Base-by-base conservation (phyloP, 2,329 filamentous ascomycete species). In the Malbranchea zuffiana region DNA sequence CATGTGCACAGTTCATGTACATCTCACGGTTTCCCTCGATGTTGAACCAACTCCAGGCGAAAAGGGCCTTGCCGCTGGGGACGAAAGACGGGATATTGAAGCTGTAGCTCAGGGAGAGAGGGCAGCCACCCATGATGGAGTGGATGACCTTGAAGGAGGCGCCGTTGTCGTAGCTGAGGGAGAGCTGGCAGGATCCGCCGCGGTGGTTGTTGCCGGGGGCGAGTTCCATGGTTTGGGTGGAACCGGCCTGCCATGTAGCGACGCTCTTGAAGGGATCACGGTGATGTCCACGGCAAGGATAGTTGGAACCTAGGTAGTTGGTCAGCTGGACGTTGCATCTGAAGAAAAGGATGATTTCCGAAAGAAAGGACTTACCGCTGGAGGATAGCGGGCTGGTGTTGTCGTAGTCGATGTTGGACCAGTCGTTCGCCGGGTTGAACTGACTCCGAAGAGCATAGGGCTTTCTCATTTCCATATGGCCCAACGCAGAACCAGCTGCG, bases 1-100 rank as follows among this genome's bases (percentile, higher is more conserved):
- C 71, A 36, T 72, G 67, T 5, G 82, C 82, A 53, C 83, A 88
- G 62, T 85, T 83, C 79, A 85, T 84, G 70, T 90, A n/a, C n/a
- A n/a, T n/a, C n/a, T n/a, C n/a, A n/a, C n/a, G n/a, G n/a, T n/a
- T n/a, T n/a, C n/a, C n/a, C 90, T 82, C 82, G 28, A 80, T 65
- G 66, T 85, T 85, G 63, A 82, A 79, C 79, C 79, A 82, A 17
- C 75, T 76, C 83, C 83, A 87, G 24, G 75, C 75, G 35, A 87
- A 72, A 29, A 87, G 57, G 40, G 75, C 79, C 21, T 77, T 50
- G 3, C 71, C 58, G 59, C 65, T 42, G n/a, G 75, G 74, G 1
- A 75, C 73, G 46, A 79, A 75, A 2, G 61, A 57, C 6, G 82
- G 82, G 21, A 87, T 60, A 18, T 66, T 72, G 57, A 86, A 87